Percentiles rank a stretch among this genome's conserved stretches.
Conservation (phyloP, 139 green algal genomes). For the Chlamydomonas incerta region DNA sequence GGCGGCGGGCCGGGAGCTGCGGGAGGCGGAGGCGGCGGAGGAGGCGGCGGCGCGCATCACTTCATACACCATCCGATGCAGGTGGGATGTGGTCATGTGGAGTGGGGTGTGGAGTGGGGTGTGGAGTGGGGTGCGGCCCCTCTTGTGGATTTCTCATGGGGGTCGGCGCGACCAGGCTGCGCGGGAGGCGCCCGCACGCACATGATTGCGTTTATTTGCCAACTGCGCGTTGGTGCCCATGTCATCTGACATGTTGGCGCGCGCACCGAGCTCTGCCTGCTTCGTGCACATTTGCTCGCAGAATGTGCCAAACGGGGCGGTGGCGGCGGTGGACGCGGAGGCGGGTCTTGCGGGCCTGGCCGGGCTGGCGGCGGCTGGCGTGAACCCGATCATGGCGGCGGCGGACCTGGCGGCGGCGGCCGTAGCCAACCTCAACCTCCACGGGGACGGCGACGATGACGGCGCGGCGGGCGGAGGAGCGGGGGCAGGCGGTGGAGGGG, state of each 20-base stretch:
- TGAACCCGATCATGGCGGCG: slow-evolving; percentile 16
- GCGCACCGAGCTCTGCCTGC: too few species aligned
- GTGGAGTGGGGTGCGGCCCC: too few species aligned
- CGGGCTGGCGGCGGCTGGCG: neutral
- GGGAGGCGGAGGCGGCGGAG: neutral
- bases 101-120: too few species aligned
- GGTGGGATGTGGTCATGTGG: neutral
- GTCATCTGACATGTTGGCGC: too few species aligned
- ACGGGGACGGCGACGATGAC: neutral
- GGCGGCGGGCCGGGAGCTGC: neutral
- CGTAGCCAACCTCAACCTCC: neutral
- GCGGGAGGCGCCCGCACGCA: too few species aligned
- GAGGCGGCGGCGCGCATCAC: neutral
- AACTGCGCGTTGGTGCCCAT: too few species aligned
- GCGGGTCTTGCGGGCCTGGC: neutral
- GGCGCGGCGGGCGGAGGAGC: neutral
- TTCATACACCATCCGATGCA: neutral
- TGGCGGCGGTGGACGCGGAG: too few species aligned
- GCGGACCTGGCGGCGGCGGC: slow-evolving; percentile 24
- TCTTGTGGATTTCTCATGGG: too few species aligned
- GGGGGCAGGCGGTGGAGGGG: neutral
- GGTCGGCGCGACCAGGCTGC: too few species aligned
- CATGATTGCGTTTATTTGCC: too few species aligned
- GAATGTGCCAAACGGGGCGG: too few species aligned
- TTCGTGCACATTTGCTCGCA: too few species aligned